Evolutionary conservation across 83 land plant species (phyloP).

Genomic region (Diphasiastrum complanatum): DNA sequence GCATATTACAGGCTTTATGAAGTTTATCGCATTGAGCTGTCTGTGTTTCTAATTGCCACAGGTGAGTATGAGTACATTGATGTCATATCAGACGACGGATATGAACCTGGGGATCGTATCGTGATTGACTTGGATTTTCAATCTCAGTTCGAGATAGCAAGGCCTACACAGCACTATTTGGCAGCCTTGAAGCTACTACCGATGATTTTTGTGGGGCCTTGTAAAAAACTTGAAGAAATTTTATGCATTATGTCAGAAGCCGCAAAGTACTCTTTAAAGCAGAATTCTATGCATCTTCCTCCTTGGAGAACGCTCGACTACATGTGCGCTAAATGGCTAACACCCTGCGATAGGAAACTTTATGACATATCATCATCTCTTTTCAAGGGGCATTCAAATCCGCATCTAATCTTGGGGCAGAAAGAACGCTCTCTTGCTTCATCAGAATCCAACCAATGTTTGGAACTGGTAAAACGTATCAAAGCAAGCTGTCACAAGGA

Average conservation of each 20-base stretch:
- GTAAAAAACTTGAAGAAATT: constrained; percentile 43
- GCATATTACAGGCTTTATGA: too few species aligned
- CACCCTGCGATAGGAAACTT: constrained; percentile 44
- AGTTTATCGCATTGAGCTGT: too few species aligned
- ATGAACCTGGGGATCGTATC: constrained; percentile 39
- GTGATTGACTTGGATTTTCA: constrained; percentile 80
- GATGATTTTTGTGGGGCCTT: constrained; percentile 55
- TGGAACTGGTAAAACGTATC: too few species aligned
- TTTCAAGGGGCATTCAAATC: constrained; percentile 6
- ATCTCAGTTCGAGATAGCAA: constrained; percentile 87
- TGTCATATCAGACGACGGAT: constrained; percentile 40
- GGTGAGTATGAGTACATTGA: constrained; percentile 95
- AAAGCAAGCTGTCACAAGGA: too few species aligned
- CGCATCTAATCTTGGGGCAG: too few species aligned
- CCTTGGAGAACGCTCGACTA: constrained; percentile 97
- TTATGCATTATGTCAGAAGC: constrained; percentile 86
- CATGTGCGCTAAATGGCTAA: constrained; percentile 79
- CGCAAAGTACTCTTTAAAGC: constrained; percentile 67
- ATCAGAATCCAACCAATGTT: too few species aligned
- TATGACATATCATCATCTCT: constrained; percentile 5
- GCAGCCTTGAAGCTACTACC: constrained; percentile 64
- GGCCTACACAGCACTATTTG: constrained; percentile 69
- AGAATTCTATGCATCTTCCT: constrained; percentile 89
- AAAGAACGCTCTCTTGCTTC: too few species aligned
- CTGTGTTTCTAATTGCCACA: constrained; percentile 19